These are phyloP conservation scores for Pythium graminicola DNA, from an alignment of 352 stramenopile species.

Conservation along the genomic window DNA sequence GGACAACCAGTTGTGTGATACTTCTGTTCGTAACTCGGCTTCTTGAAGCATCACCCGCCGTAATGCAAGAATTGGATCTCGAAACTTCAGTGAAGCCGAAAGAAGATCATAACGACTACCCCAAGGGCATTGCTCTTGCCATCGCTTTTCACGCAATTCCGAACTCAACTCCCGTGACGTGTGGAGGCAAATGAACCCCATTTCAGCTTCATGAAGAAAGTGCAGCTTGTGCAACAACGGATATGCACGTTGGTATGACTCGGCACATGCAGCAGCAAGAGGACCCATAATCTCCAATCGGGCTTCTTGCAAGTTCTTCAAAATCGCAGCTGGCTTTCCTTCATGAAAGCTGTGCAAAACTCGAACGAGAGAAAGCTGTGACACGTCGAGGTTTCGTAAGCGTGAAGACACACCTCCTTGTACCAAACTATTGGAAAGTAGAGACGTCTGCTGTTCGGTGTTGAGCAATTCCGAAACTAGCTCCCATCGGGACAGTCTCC, in stretches of 20 bases:
- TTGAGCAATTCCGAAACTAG: slow-evolving; percentile 69
- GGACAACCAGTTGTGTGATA: slow-evolving; percentile 76
- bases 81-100: slow-evolving; percentile 72
- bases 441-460: slow-evolving; percentile 60
- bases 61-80: slow-evolving; percentile 77
- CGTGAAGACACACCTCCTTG: slow-evolving; percentile 35
- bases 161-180: slow-evolving; percentile 1
- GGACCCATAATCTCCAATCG: slow-evolving; percentile 38
- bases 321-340: slow-evolving; percentile 45
- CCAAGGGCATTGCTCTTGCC: slow-evolving; percentile 62
- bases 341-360: slow-evolving; percentile 71
- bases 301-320: slow-evolving; percentile 57
- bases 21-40: slow-evolving; percentile 47
- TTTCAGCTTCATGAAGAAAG: slow-evolving; percentile 40
- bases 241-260: slow-evolving; percentile 45
- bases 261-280: slow-evolving; percentile 32
- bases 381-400: slow-evolving; percentile 62
- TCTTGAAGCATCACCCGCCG: slow-evolving; percentile 71
- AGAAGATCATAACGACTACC: slow-evolving; percentile 63
- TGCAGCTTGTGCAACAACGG: slow-evolving; percentile 40
- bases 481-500: slow-evolving; percentile 81
- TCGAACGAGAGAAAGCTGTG: slow-evolving; percentile 71
- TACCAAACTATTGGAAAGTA: slow-evolving; percentile 31
- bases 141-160: slow-evolving; percentile 22
- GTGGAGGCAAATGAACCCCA: slow-evolving; percentile 25